Evolutionary conservation across 306 rosid species (phyloP), one percentile per base, ranked within the genome.

Genomic region (Citrullus amarus): DNA sequence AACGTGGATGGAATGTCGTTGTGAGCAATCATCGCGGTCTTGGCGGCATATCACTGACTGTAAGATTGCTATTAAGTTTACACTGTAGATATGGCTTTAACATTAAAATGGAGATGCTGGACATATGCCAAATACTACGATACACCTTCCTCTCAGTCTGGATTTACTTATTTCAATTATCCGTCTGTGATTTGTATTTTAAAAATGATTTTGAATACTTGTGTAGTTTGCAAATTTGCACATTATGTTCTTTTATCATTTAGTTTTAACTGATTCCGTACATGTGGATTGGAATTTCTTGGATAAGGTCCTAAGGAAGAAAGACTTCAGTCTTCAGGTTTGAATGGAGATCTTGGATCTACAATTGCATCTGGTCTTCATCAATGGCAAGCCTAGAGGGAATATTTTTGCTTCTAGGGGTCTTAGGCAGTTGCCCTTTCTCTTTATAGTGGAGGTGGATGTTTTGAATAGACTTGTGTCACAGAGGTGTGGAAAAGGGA

Each of bases 11-110:
- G 99, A 83, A 91, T 69, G 90, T 90, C 60, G 92, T 92, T 66
- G 79, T 95, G 69, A 80, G 91, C 87, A 95, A 95, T 82, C 99
- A 92, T 85, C 87, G 99, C 81, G 99, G 99, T 51, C 76, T 92
- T 78, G 99, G 99, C 59, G 99, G 97, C 75, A 91, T 95, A 84
- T 87, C 99, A 71, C 83, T 95, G 71, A 95, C 99, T 71, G 99
- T 95, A 82, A 89, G 99, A 75, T 25, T 16, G 15, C 38, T 61
- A 72, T 61, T 38, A 82, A 18, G 38, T 32, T 56, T 53, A 63
- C 44, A 11, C 10, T 67, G 55, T 39, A 25, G 25, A 17, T 54
- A 79, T 62, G 61, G 13, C 20, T 32, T 79, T 65, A 79, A n/a
- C 60, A 38, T 79, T 53, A 22, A 73, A 55, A 32, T 73, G 17